Evolutionary conservation across 805 yeast species (phyloP).

Genomic region (Huiozyma sinensis): DNA sequence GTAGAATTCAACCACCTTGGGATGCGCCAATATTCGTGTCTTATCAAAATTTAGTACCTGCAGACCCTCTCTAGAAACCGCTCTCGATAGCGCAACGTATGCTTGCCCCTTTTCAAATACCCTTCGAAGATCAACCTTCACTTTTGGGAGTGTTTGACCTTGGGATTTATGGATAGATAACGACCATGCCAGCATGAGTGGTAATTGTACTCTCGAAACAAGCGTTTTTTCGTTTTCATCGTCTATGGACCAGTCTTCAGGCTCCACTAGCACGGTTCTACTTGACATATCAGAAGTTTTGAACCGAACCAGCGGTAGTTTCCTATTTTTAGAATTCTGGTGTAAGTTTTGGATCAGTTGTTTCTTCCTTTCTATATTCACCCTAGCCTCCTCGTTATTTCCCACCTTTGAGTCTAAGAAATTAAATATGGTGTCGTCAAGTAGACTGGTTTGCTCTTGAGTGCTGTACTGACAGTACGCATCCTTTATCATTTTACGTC

Average conservation of each 20-base stretch:
- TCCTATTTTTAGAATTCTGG: slow-evolving; percentile 33
- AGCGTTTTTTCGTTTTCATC: slow-evolving; percentile 59
- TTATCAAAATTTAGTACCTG: slow-evolving; percentile 58
- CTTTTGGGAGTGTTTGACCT: slow-evolving; percentile 68
- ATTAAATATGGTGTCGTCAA: slow-evolving; percentile 41
- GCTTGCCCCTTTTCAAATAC: slow-evolving; percentile 77
- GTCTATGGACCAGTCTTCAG: slow-evolving; percentile 73
- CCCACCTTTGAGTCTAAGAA: slow-evolving; percentile 29
- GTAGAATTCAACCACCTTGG: slow-evolving; percentile 64
- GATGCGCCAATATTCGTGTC: slow-evolving; percentile 55
- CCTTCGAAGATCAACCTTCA: slow-evolving; percentile 54
- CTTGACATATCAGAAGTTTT: slow-evolving; percentile 58
- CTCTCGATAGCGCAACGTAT: slow-evolving; percentile 74
- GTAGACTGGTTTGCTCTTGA: slow-evolving; percentile 6
- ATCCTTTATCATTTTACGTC: slow-evolving; percentile 18
- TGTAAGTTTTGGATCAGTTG: slow-evolving; percentile 34
- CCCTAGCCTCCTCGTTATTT: slow-evolving; percentile 18
- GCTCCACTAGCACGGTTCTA: slow-evolving; percentile 66
- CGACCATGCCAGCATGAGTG: slow-evolving; percentile 71
- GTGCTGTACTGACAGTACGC: slow-evolving; percentile 11
- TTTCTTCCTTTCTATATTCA: slow-evolving; percentile 39
- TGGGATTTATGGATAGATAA: slow-evolving; percentile 77
- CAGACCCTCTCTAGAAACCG: slow-evolving; percentile 52
- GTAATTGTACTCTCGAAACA: slow-evolving; percentile 64
- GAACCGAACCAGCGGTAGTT: slow-evolving; percentile 72